phyloP scores from a whole-genome alignment of 805 yeast genomes.

The Starmerella asiatica region DNA sequence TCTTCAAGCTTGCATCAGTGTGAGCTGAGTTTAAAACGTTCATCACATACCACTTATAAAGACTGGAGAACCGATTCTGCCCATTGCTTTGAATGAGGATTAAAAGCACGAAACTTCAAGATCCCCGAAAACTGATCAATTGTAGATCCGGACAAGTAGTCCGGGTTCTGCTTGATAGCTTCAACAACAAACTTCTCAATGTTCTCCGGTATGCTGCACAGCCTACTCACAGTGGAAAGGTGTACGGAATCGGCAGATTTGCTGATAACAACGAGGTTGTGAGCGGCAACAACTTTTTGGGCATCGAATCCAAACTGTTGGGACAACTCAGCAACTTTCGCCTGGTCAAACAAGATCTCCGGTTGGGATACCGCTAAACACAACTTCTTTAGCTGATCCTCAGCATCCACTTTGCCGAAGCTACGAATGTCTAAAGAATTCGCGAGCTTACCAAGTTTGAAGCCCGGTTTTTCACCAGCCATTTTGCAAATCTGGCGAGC shows the following conservation, averaged over 20 bases:
- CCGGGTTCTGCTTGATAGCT: constrained; percentile 7
- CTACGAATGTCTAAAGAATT: neutral
- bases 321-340: constrained; percentile 1
- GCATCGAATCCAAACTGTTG: constrained; percentile 6
- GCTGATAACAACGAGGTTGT: constrained; percentile 13
- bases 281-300: constrained; percentile 14
- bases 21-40: constrained; percentile 25
- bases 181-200: constrained; percentile 10
- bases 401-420: neutral
- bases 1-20: constrained; percentile 26
- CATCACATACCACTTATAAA: constrained; percentile 21
- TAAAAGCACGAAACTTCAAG: constrained; percentile 10
- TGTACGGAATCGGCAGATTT: constrained; percentile 13
- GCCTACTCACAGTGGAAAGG: constrained; percentile 6
- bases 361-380: neutral
- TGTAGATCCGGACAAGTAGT: constrained; percentile 8
- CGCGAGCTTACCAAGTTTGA: neutral
- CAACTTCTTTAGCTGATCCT: neutral
- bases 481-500: neutral
- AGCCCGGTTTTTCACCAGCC: neutral
- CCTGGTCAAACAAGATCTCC: neutral
- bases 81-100: constrained; percentile 2
- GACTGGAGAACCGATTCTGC: constrained; percentile 6
- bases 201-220: constrained; percentile 2
- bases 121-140: constrained; percentile 14